phyloP scores from a whole-genome alignment of 805 yeast genomes.

The Ogataea pini region DNA sequence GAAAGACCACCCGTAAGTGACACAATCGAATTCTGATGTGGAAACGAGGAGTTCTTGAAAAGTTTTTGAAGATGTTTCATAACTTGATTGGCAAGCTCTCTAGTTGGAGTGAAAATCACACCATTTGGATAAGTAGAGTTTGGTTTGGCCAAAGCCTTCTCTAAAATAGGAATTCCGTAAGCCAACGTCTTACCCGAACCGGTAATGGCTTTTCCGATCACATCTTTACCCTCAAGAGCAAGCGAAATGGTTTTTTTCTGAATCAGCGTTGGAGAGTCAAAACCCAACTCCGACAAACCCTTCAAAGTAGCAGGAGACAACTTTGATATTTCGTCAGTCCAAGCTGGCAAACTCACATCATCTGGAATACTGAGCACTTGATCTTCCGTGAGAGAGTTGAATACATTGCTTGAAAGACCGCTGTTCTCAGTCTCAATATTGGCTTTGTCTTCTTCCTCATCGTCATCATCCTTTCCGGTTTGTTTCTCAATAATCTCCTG shows the following conservation, averaged over 20 bases:
- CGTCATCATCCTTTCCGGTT: slow-evolving; percentile 9
- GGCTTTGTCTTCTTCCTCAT: slow-evolving; percentile 13
- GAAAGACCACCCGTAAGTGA: slow-evolving; percentile 94
- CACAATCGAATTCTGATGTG: slow-evolving; percentile 52
- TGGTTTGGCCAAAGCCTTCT: slow-evolving; percentile 47
- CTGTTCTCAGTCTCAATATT: no score
- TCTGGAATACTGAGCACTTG: slow-evolving; percentile 24
- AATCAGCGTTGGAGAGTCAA: slow-evolving; percentile 77
- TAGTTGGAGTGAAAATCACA: slow-evolving; percentile 87
- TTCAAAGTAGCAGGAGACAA: slow-evolving; percentile 59
- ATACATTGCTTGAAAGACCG: slow-evolving; percentile 18
- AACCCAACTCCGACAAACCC: slow-evolving; percentile 61
- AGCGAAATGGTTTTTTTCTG: slow-evolving; percentile 75
- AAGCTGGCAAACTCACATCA: slow-evolving; percentile 56
- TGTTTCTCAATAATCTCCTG: no score
- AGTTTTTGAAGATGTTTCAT: slow-evolving; percentile 68
- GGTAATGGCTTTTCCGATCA: slow-evolving; percentile 94
- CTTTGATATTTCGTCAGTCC: slow-evolving; percentile 46
- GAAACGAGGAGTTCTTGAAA: slow-evolving; percentile 49
- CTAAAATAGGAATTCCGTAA: slow-evolving; percentile 89
- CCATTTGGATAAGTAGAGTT: slow-evolving; percentile 57
- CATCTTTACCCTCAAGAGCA: slow-evolving; percentile 72
- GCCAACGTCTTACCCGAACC: slow-evolving; percentile 98
- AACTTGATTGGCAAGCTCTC: slow-evolving; percentile 96
- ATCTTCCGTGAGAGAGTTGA: slow-evolving; percentile 16